Conservation (phyloP, 148 eudicot genomes). For the Fallopia convolvulus region DNA sequence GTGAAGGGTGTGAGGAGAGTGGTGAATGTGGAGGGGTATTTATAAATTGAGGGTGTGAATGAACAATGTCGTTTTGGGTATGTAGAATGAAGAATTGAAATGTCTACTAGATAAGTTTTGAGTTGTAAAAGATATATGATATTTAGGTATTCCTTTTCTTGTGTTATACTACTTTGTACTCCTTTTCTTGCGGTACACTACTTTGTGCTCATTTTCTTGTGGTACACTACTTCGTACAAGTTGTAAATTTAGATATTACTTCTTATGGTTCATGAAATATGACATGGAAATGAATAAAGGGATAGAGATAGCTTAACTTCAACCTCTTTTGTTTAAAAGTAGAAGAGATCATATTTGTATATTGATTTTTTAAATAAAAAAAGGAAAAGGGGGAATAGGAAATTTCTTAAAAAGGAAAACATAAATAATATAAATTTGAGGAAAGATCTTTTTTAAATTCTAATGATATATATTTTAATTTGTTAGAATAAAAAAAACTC, state of each 20-base stretch:
- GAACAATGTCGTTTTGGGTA: background rate
- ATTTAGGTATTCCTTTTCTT: background rate
- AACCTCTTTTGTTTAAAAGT: no score
- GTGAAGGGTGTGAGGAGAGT: background rate
- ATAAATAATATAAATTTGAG: no score
- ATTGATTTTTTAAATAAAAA: no score
- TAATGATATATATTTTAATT: no score
- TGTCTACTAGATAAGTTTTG: background rate
- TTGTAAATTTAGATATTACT: background rate
- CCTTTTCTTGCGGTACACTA: background rate
- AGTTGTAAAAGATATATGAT: background rate
- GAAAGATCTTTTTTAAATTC: no score
- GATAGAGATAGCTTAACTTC: background rate
- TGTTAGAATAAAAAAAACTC: no score
- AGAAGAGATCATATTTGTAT: no score
- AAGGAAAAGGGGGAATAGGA: no score
- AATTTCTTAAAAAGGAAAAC: no score
- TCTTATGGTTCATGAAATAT: background rate
- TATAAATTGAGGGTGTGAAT: background rate
- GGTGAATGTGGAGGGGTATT: background rate
- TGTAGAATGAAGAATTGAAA: background rate
- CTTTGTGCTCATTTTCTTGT: background rate
- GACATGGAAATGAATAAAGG: background rate
- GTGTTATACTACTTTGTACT: background rate
- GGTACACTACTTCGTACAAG: background rate